A percentile compares a stretch with the other conserved stretches of the same genome.
phyloP scores from a whole-genome alignment of 164 flowering plant species.

The Chloranthus sessilifolius region DNA sequence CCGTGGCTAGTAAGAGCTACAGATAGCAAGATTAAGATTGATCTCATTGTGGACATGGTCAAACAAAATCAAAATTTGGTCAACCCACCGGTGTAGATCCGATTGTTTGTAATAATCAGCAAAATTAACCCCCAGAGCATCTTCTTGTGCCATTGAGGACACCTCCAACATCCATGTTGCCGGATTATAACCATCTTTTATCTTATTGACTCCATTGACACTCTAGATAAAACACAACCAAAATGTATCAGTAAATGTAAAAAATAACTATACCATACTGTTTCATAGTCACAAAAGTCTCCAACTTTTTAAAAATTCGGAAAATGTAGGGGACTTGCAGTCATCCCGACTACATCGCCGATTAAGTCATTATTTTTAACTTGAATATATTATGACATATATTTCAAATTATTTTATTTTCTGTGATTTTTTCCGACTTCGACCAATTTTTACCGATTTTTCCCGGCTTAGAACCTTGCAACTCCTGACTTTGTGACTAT shows the following conservation, averaged over 20 bases:
- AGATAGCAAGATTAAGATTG: background rate
- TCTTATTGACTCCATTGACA: slow-evolving; percentile 25
- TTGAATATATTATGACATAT: too few relatives aligned
- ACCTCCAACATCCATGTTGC: slow-evolving; percentile 40
- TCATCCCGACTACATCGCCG: too few relatives aligned
- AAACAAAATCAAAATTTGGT: background rate
- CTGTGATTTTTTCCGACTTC: too few relatives aligned
- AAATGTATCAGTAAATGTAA: background rate
- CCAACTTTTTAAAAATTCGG: too few relatives aligned
- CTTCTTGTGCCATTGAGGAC: slow-evolving; percentile 23
- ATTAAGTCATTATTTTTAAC: too few relatives aligned
- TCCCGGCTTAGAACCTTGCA: too few relatives aligned
- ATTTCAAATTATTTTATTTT: too few relatives aligned
- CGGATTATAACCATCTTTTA: slow-evolving; percentile 29
- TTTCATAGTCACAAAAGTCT: too few relatives aligned
- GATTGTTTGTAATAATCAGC: slow-evolving; percentile 23
- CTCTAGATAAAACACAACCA: slow-evolving; percentile 16
- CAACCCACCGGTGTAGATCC: slow-evolving; percentile 14
- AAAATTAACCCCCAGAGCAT: slow-evolving; percentile 21
- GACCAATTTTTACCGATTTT: too few relatives aligned
- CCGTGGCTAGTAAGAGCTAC: background rate
- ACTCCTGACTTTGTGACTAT: too few relatives aligned
- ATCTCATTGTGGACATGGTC: background rate
- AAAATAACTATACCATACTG: too few relatives aligned
- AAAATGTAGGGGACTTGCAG: too few relatives aligned